These are phyloP conservation scores for Vitis riparia DNA, from an alignment of 164 flowering plant genomes.

Conservation along the genomic window DNA sequence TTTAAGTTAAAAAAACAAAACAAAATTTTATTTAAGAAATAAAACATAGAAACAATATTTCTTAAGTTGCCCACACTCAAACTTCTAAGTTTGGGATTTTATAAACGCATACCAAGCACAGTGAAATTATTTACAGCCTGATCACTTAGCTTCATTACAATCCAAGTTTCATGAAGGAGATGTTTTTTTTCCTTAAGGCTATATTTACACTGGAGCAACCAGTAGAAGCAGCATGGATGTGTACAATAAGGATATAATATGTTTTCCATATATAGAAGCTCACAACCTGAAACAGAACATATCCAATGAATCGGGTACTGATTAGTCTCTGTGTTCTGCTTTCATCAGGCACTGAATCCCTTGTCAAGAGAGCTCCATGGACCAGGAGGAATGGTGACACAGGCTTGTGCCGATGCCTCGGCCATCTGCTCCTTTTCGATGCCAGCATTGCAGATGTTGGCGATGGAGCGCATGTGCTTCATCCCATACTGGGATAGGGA, in stretches of 20 bases:
- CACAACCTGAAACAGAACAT: not conserved
- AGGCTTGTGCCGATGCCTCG: constrained; percentile 77
- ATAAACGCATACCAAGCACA: not conserved
- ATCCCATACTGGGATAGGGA: constrained; percentile 83
- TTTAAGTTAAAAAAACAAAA: too few relatives aligned
- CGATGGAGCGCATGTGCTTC: constrained; percentile 87
- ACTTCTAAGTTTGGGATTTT: not conserved
- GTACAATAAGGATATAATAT: too few relatives aligned
- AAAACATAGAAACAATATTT: too few relatives aligned
- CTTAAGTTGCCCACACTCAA: too few relatives aligned
- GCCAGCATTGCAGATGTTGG: constrained; percentile 91
- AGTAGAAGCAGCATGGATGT: too few relatives aligned
- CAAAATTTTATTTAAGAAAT: too few relatives aligned
- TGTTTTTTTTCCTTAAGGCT: too few relatives aligned
- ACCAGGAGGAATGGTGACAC: constrained; percentile 48
- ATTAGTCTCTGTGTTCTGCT: not conserved
- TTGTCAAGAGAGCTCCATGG: constrained; percentile 69
- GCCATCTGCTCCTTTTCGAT: constrained; percentile 55
- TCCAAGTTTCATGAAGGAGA: not conserved
- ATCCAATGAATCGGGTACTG: not conserved
- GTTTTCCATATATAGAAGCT: not conserved
- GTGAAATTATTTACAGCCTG: not conserved
- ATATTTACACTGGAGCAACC: too few relatives aligned
- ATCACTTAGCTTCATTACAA: not conserved
- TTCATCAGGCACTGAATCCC: constrained; percentile 75